Percentiles rank a stretch among this genome's conserved stretches.
phyloP scores from a whole-genome alignment of 345 rosid species.

The Clarkia xantiana region DNA sequence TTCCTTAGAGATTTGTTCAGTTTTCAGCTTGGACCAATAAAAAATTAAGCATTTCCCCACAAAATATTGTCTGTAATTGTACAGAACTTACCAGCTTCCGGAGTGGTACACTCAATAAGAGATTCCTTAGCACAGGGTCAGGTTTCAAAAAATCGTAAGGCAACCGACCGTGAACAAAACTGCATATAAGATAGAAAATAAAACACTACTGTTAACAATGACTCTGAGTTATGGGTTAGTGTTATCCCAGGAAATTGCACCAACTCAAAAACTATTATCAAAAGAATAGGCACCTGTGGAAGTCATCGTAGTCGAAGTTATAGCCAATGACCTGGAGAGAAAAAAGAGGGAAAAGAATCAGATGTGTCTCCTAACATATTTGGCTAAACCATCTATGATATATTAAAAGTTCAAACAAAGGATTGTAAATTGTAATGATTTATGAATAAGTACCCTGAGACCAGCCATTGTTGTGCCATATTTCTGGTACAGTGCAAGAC shows the following conservation, averaged over 20 bases:
- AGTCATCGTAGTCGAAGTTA: conserved; percentile 62
- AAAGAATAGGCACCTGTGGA: conserved; percentile 42
- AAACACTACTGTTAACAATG: background rate
- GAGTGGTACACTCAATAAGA: conserved; percentile 72
- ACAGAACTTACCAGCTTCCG: conserved; percentile 55
- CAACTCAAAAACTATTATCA: background rate
- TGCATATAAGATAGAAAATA: conserved; percentile 11
- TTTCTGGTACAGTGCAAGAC: conserved; percentile 50
- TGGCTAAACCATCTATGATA: background rate
- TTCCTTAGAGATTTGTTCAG: too few relatives aligned
- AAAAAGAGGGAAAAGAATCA: background rate
- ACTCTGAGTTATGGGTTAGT: background rate
- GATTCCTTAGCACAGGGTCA: conserved; percentile 66
- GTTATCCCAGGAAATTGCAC: background rate
- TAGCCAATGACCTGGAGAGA: conserved; percentile 69
- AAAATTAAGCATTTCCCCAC: too few relatives aligned
- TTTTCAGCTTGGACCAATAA: too few relatives aligned
- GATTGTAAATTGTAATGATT: background rate
- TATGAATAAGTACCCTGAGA: conserved; percentile 40
- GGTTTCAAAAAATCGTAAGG: conserved; percentile 69
- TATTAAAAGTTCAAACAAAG: background rate
- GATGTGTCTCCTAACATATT: background rate
- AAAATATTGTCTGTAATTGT: background rate
- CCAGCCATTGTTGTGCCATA: conserved; percentile 99
- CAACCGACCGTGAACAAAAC: conserved; percentile 84